Evolutionary conservation across 2,329 filamentous ascomycete species (phyloP), one percentile per base, ranked within the genome.

Genomic region (Cyanodermella asteris): DNA sequence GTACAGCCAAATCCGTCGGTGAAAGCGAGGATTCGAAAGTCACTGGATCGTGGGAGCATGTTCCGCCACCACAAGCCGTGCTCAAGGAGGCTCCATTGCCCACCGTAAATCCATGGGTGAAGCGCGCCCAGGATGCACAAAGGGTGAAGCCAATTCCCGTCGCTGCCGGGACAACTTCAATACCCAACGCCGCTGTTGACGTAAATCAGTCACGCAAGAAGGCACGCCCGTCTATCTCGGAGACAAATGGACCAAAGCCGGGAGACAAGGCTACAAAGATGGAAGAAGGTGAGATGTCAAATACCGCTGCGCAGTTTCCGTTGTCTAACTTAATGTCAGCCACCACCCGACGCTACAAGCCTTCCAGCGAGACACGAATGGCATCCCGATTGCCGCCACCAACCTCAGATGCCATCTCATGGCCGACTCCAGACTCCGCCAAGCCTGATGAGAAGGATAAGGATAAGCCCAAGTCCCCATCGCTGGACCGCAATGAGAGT

Each of bases 281-380:
- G n/a, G n/a, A n/a, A n/a, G n/a, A n/a, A n/a, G n/a, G n/a, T n/a
- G n/a, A n/a, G n/a, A n/a, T n/a, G n/a, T n/a, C n/a, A n/a, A n/a
- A n/a, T n/a, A n/a, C n/a, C n/a, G n/a, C n/a, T n/a, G n/a, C n/a
- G n/a, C n/a, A n/a, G n/a, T n/a, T n/a, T n/a, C n/a, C n/a, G n/a
- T n/a, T n/a, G n/a, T n/a, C n/a, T n/a, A n/a, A n/a, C n/a, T n/a
- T n/a, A n/a, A 91, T 46, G 58, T 64, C 34, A 71, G 80, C 39
- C 94, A 91, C 48, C 70, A 82, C 33, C 76, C 87, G 36, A 80
- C 91, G 49, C 63, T 93, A 3, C 73, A 87, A 41, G 78, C 78
- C 36, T 68, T 93, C n/a, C 82, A 93, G 50, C 71, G 78, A 34
- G 82, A 91, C 47, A 81, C 82, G 51, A 77, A 66, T 30, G 61